Evolutionary conservation across 352 stramenopile species (phyloP).

Genomic region (Pythium biforme): DNA sequence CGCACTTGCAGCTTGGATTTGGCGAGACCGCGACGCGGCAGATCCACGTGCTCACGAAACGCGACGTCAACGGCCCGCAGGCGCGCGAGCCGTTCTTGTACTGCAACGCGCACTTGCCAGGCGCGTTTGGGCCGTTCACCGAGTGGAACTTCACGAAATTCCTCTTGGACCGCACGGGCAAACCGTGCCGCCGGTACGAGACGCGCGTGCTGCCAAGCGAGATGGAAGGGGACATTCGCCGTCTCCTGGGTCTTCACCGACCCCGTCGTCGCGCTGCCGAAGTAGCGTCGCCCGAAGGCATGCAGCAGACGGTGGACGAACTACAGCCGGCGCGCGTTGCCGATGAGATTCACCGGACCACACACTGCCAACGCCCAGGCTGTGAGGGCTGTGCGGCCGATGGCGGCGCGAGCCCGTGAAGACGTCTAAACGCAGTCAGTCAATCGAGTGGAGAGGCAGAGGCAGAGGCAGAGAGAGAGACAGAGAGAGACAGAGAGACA

Average conservation of each 20-base stretch:
- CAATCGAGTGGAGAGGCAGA: too few relatives aligned
- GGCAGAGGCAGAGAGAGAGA: too few relatives aligned
- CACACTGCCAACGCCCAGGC: background rate
- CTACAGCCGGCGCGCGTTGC: slow-evolving; percentile 24
- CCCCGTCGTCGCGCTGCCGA: background rate
- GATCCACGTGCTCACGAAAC: slow-evolving; percentile 50
- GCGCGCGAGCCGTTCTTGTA: slow-evolving; percentile 67
- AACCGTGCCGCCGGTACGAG: slow-evolving; percentile 41
- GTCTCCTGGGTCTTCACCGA: slow-evolving; percentile 21
- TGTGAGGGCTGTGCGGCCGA: too few relatives aligned
- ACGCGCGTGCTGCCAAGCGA: slow-evolving; percentile 31
- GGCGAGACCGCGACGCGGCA: background rate
- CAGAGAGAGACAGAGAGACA: too few relatives aligned
- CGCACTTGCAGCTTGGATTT: background rate
- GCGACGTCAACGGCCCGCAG: slow-evolving; percentile 69
- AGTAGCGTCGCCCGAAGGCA: background rate
- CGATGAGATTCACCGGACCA: slow-evolving; percentile 30
- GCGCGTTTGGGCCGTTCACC: slow-evolving; percentile 35
- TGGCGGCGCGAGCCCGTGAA: too few relatives aligned
- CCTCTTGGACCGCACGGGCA: slow-evolving; percentile 43
- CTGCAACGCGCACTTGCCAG: slow-evolving; percentile 48
- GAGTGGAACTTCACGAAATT: slow-evolving; percentile 81
- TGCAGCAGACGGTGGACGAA: background rate
- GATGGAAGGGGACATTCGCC: slow-evolving; percentile 41
- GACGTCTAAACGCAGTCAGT: too few relatives aligned